A percentile compares a stretch with the other conserved stretches of the same genome.
These are phyloP conservation scores for Kodamaea sp. DNA, from an alignment of 1,139 yeast genomes.

Conservation along the genomic window DNA sequence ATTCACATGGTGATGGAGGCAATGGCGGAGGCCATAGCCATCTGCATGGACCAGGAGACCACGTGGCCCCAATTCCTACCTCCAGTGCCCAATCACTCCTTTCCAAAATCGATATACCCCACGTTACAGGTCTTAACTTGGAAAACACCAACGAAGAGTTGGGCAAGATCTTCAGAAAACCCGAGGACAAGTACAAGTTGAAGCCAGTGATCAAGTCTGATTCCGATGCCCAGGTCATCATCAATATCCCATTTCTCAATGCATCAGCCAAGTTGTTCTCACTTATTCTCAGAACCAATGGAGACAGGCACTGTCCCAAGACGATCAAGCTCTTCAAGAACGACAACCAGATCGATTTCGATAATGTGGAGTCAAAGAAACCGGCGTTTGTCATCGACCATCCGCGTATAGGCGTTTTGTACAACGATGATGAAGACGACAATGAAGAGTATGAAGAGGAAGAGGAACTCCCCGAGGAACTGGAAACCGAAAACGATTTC, in stretches of 20 bases:
- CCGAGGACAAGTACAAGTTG: slow-evolving; percentile 42
- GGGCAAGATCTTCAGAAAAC: slow-evolving; percentile 49
- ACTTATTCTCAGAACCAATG: slow-evolving; percentile 65
- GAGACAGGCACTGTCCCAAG: slow-evolving; percentile 65
- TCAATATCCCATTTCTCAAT: slow-evolving; percentile 72
- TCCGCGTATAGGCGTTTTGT: slow-evolving; percentile 57
- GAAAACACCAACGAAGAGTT: slow-evolving; percentile 53
- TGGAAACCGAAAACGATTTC: slow-evolving; percentile 51
- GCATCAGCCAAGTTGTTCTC: slow-evolving; percentile 77
- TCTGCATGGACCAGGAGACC: slow-evolving; percentile 26
- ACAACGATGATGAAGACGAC: slow-evolving; percentile 34
- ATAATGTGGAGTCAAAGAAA: slow-evolving; percentile 50
- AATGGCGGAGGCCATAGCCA: slow-evolving; percentile 10
- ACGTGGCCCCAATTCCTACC: slow-evolving; percentile 72
- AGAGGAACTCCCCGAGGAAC: slow-evolving; percentile 29
- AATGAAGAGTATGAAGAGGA: no score
- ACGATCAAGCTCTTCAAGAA: slow-evolving; percentile 75
- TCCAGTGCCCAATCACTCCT: slow-evolving; percentile 67
- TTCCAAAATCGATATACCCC: slow-evolving; percentile 59
- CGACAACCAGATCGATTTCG: slow-evolving; percentile 68
- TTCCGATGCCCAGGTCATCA: slow-evolving; percentile 76
- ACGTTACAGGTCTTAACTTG: slow-evolving; percentile 66
- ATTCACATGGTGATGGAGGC: slow-evolving; percentile 19
- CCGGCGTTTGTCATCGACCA: slow-evolving; percentile 60
- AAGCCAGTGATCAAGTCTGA: slow-evolving; percentile 65